These are phyloP conservation scores for Buxus sempervirens DNA, from an alignment of 164 flowering plant genomes.

Conservation along the genomic window DNA sequence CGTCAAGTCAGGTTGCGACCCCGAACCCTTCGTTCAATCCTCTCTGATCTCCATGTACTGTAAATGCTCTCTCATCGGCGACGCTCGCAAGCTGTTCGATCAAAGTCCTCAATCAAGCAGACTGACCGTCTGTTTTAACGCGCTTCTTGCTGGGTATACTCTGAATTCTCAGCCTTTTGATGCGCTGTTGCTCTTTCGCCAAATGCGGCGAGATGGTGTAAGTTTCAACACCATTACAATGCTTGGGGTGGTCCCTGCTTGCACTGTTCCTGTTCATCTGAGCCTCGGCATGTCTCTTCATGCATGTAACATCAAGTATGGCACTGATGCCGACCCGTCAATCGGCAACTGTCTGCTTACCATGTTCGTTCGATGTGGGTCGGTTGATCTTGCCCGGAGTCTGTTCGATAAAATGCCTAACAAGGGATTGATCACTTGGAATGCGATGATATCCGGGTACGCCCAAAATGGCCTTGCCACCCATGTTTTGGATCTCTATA, in stretches of 20 bases:
- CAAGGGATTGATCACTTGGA: constrained; percentile 80
- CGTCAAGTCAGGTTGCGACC: constrained; percentile 46
- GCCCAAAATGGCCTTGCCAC: constrained; percentile 73
- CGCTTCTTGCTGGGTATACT: constrained; percentile 67
- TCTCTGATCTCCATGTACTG: constrained; percentile 68
- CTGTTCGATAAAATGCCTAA: constrained; percentile 59
- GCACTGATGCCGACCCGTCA: constrained; percentile 39
- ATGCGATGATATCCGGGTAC: constrained; percentile 88
- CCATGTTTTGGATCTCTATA: constrained; percentile 61
- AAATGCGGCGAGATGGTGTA: constrained; percentile 49
- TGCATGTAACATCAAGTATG: constrained; percentile 48
- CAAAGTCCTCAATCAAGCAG: constrained; percentile 35
- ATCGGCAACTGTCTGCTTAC: constrained; percentile 72
- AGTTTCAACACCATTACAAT: constrained; percentile 51
- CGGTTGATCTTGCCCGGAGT: constrained; percentile 40
- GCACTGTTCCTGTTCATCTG: constrained; percentile 36
- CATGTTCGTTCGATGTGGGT: constrained; percentile 72
- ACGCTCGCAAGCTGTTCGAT: constrained; percentile 64
- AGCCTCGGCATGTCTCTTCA: constrained; percentile 57
- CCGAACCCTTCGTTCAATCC: constrained; percentile 60
- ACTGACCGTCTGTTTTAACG: constrained; percentile 64
- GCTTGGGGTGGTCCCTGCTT: constrained; percentile 65
- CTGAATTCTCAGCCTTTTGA: constrained; percentile 30
- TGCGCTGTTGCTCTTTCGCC: constrained; percentile 46
- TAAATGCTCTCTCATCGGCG: constrained; percentile 23